phyloP scores from a whole-genome alignment of 441 rosid species.

The Pelargonium citronellum region DNA sequence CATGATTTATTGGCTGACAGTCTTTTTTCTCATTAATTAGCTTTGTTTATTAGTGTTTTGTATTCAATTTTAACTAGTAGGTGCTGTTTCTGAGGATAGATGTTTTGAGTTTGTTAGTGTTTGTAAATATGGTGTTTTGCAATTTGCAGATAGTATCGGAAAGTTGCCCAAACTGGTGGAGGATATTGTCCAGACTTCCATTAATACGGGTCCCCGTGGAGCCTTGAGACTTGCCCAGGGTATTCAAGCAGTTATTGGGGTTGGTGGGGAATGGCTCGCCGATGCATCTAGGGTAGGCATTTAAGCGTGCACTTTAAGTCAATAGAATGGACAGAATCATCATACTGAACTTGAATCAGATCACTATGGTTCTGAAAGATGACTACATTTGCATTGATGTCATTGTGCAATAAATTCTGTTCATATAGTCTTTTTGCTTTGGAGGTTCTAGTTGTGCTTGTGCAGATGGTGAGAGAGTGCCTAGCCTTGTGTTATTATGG shows the following conservation, averaged over 20 bases:
- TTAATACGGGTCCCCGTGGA: conserved; percentile 28
- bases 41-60: too few relatives aligned
- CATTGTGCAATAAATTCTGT: neutral
- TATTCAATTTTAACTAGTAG: too few relatives aligned
- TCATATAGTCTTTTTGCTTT: neutral
- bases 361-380: neutral
- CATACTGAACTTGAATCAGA: neutral
- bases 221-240: conserved; percentile 81
- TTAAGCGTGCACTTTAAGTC: neutral
- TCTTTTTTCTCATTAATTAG: too few relatives aligned
- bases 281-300: conserved; percentile 60
- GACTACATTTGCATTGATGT: neutral
- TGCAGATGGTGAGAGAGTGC: neutral
- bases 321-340: neutral
- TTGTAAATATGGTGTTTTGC: neutral
- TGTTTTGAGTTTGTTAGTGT: neutral
- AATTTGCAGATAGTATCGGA: conserved; percentile 50
- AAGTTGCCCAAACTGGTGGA: conserved; percentile 73
- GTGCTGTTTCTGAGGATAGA: neutral
- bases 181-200: conserved; percentile 58
- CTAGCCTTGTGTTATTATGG: neutral
- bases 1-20: too few relatives aligned
- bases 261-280: conserved; percentile 88
- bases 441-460: neutral
- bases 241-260: conserved; percentile 82